Conservation (phyloP, 1,284 basidiomycete species). For the Cronartium ribicola region DNA sequence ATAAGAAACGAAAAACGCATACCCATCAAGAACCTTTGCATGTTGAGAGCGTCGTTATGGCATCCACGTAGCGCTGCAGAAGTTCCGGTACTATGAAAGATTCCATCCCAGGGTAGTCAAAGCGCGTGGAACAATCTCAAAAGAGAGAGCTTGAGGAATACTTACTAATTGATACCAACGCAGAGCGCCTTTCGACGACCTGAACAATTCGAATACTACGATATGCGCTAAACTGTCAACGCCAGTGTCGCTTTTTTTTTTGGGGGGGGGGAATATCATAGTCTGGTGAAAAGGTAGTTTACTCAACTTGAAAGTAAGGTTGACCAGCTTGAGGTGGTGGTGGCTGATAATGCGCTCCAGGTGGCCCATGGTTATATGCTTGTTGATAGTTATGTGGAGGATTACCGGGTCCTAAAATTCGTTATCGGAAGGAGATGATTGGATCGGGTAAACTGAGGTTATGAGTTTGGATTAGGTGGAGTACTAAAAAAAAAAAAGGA, state of each 20-base stretch:
- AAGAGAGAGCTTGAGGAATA: conserved; percentile 47
- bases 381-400: conserved; percentile 32
- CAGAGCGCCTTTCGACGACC: conserved; percentile 44
- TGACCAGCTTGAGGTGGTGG: conserved; percentile 27
- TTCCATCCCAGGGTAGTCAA: background rate
- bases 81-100: background rate
- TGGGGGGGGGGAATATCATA: too few relatives aligned
- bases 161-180: conserved; percentile 79
- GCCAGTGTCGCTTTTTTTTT: too few relatives aligned
- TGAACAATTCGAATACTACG: conserved; percentile 47
- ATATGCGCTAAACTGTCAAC: background rate
- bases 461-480: background rate
- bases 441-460: background rate
- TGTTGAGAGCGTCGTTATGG: conserved; percentile 79
- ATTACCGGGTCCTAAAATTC: conserved; percentile 27
- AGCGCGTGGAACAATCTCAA: background rate
- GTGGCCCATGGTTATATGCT: conserved; percentile 36
- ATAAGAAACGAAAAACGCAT: conserved; percentile 26
- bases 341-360: conserved; percentile 38
- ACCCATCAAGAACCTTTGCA: conserved; percentile 69
- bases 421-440: background rate
- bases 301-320: conserved; percentile 41
- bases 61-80: conserved; percentile 67
- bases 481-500: background rate
- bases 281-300: background rate